Evolutionary conservation across 768 basidiomycete genomes (phyloP), one percentile per base, ranked within the genome.

Genomic region (Rhodocollybia butyracea): DNA sequence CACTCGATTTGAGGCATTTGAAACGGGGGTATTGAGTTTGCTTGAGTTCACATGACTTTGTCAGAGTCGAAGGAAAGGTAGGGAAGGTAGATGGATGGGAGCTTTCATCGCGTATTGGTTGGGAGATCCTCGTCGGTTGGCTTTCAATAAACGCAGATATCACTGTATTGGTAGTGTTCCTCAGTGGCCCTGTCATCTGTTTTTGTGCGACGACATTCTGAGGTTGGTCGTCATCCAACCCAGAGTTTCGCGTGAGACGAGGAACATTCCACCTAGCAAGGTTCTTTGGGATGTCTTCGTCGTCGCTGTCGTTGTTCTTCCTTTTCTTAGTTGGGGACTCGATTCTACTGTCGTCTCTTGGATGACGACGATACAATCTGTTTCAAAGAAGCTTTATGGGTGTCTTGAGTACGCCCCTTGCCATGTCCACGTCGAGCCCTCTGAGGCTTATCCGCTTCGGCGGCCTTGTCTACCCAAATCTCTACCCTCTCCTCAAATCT

Each of bases 401-500:
- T n/a, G 13, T 26, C 42, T 8, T 26, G n/a, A 26, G 26, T 29
- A 27, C 2, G 3, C 5, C 51, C 51, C 34, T 40, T 34, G n/a
- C 27, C 12, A 6, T 19, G 12, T 41, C 19, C 32, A 13, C 29
- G 21, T 41, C 38, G 36, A 24, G 17, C 39, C 22, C 26, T 31
- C 10, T 42, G 29, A 41, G 38, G 48, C 38, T 15, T 50, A 29
- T 53, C 43, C 32, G 32, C 43, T 46, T 32, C 53, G 27, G 53
- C 53, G 24, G 38, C 29, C n/a, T 22, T 54, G 6, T 7, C 22
- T 34, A n/a, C 32, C 53, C 43, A 43, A 7, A 43, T 21, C 41
- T 45, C 43, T 45, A 41, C 26, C 34, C 27, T 19, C 34, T 31
- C 45, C 85, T 82, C 24, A 79, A 74, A 17, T 79, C 65, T 42